These are phyloP conservation scores for Heliamphora pulchella DNA, from an alignment of 179 eudicot species.

Conservation along the genomic window DNA sequence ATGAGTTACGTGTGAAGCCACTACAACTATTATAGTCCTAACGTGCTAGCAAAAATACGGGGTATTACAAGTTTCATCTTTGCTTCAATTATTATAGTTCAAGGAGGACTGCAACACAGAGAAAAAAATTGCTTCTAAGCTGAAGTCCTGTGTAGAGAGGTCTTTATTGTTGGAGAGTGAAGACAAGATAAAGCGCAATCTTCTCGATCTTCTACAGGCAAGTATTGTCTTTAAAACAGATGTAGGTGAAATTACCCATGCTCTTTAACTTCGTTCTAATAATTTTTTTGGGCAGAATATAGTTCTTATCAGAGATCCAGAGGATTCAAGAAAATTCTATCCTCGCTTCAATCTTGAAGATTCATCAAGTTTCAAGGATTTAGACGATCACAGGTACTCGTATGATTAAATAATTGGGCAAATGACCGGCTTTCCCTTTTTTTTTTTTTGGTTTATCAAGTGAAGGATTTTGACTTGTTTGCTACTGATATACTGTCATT, in stretches of 20 bases:
- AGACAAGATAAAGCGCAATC: slow-evolving; percentile 53
- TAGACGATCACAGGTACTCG: slow-evolving; percentile 83
- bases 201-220: slow-evolving; percentile 81
- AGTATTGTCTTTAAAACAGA: slow-evolving; percentile 13
- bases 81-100: slow-evolving; percentile 42
- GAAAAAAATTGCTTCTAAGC: slow-evolving; percentile 76
- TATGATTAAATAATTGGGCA: not conserved
- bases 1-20: too few relatives aligned
- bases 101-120: slow-evolving; percentile 93
- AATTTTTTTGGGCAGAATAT: slow-evolving; percentile 48
- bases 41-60: too few relatives aligned
- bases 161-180: slow-evolving; percentile 55
- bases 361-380: slow-evolving; percentile 73
- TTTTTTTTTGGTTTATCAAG: slow-evolving; percentile 2
- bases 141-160: slow-evolving; percentile 56
- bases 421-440: not conserved
- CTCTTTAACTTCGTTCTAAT: not conserved
- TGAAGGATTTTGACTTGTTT: slow-evolving; percentile 1
- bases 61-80: not conserved
- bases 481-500: not conserved
- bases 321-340: slow-evolving; percentile 70
- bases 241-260: not conserved
- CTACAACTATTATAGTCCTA: too few relatives aligned
- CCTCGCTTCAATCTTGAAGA: slow-evolving; percentile 98
- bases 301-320: slow-evolving; percentile 83